These are phyloP conservation scores for Annulohypoxylon truncatum DNA, from an alignment of 2,329 filamentous ascomycete genomes.

Conservation along the genomic window DNA sequence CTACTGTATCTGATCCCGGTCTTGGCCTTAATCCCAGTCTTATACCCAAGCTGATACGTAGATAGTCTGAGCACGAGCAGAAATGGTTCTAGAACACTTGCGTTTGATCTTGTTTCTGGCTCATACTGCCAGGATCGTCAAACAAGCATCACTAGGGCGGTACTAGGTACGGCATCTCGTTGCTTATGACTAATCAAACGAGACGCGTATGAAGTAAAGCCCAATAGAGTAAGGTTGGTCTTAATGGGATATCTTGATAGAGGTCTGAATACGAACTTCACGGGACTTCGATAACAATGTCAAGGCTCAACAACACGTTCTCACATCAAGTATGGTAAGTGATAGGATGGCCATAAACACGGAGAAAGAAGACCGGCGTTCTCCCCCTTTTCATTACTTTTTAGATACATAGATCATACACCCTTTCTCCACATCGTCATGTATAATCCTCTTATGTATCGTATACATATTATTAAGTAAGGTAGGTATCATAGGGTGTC, in stretches of 20 bases:
- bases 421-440: constrained; percentile 5
- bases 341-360: background rate
- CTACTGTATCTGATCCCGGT: background rate
- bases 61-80: background rate
- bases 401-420: constrained; percentile 4
- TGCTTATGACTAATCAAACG: background rate
- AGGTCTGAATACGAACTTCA: background rate
- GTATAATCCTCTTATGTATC: background rate
- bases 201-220: background rate
- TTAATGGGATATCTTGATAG: background rate
- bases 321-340: background rate
- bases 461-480: constrained; percentile 19
- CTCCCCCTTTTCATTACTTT: background rate
- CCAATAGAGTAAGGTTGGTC: background rate
- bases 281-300: background rate
- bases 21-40: background rate
- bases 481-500: constrained; percentile 22
- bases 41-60: background rate
- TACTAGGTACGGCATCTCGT: background rate
- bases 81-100: constrained; percentile 8
- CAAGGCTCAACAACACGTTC: background rate
- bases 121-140: background rate
- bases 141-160: background rate
- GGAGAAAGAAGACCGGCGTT: constrained; percentile 1
- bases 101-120: constrained; percentile 1